phyloP scores from a whole-genome alignment of 805 yeast species.

The Metschnikowia arizonensis region DNA sequence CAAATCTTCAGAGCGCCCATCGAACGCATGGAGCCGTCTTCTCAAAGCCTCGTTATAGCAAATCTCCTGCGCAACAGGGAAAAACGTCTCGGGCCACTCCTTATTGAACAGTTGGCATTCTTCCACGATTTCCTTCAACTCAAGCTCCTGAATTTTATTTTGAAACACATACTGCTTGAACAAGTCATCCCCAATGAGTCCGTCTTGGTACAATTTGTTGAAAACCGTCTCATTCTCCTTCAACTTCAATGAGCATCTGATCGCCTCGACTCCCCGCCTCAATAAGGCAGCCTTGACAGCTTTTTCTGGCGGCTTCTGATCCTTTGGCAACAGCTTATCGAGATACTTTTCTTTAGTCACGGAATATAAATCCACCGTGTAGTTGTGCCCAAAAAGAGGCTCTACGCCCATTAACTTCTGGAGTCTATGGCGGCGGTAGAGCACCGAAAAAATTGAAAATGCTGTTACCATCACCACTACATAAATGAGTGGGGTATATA shows the following conservation, averaged over 20 bases:
- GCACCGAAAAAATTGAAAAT: slow-evolving; percentile 62
- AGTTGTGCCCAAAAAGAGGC: slow-evolving; percentile 72
- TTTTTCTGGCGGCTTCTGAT: slow-evolving; percentile 65
- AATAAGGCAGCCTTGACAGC: slow-evolving; percentile 60
- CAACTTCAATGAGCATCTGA: slow-evolving; percentile 76
- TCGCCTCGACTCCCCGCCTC: slow-evolving; percentile 74
- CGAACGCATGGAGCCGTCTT: slow-evolving; percentile 58
- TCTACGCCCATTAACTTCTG: slow-evolving; percentile 52
- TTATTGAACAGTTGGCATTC: slow-evolving; percentile 72
- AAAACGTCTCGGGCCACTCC: slow-evolving; percentile 76
- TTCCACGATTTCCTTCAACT: slow-evolving; percentile 66
- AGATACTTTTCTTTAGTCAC: slow-evolving; percentile 48
- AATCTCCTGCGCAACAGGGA: slow-evolving; percentile 80
- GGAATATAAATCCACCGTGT: slow-evolving; percentile 59
- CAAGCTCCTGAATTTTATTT: slow-evolving; percentile 73
- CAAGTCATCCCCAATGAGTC: slow-evolving; percentile 87
- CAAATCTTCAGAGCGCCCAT: slow-evolving; percentile 32
- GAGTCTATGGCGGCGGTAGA: slow-evolving; percentile 57
- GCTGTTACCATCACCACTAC: slow-evolving; percentile 65
- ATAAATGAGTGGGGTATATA: slow-evolving; percentile 69
- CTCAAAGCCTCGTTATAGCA: slow-evolving; percentile 89
- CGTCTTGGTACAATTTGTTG: slow-evolving; percentile 72
- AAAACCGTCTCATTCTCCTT: slow-evolving; percentile 73
- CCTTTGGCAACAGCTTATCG: slow-evolving; percentile 37
- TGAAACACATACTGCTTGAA: slow-evolving; percentile 77